Percentiles rank a stretch among this genome's conserved stretches.
Evolutionary conservation across 345 rosid genomes (phyloP).

Genomic region (Garcia nutans): DNA sequence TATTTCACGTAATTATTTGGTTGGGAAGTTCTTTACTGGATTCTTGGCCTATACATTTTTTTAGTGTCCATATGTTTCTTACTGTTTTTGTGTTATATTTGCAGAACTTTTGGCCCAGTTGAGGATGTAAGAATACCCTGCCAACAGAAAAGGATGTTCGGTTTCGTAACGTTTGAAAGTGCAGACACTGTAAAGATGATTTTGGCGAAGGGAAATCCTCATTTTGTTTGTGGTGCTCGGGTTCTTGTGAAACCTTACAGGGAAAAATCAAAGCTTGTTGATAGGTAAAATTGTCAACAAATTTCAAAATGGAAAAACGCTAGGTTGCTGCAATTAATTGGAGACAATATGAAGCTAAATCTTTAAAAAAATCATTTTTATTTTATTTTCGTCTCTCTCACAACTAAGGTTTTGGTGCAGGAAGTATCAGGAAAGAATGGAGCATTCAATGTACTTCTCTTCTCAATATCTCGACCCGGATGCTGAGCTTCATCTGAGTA

Average conservation of each 20-base stretch:
- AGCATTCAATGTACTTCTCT: constrained; percentile 33
- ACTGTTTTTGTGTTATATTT: constrained; percentile 12
- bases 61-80: neutral
- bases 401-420: constrained; percentile 23
- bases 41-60: constrained; percentile 5
- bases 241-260: constrained; percentile 72
- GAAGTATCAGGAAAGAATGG: constrained; percentile 48
- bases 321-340: neutral
- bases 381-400: neutral
- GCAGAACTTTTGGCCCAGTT: constrained; percentile 57
- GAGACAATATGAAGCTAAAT: neutral
- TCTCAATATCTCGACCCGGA: constrained; percentile 42
- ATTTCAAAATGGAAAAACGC: neutral
- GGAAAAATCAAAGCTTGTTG: constrained; percentile 57
- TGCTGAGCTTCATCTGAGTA: constrained; percentile 52
- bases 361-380: too few relatives aligned
- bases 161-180: constrained; percentile 60
- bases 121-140: constrained; percentile 74
- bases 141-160: constrained; percentile 70
- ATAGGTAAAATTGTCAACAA: constrained; percentile 38
- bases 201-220: constrained; percentile 65
- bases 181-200: constrained; percentile 57
- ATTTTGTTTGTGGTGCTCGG: constrained; percentile 68
- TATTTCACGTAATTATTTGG: constrained; percentile 47
- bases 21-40: neutral